Conservation (phyloP, 495 filamentous ascomycete species). For the Penicillium angulare region DNA sequence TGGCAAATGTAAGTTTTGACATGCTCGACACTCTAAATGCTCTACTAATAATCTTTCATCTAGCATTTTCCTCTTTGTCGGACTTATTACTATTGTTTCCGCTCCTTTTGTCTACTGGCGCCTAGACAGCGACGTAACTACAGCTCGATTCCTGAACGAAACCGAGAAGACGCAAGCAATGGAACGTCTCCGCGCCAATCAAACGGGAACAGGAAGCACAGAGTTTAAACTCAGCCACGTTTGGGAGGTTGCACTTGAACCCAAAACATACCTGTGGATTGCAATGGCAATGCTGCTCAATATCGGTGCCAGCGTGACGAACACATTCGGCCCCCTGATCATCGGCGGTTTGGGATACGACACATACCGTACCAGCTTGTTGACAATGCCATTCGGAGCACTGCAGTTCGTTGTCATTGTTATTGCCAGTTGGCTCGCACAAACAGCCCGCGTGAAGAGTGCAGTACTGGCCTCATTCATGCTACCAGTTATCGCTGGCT, state of each 20-base stretch:
- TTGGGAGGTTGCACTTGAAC: constrained; percentile 44
- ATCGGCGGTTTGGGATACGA: constrained; percentile 59
- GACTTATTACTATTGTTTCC: constrained; percentile 47
- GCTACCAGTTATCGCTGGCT: constrained; percentile 55
- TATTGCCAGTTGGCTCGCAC: constrained; percentile 43
- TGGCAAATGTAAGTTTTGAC: constrained; percentile 58
- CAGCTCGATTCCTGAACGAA: constrained; percentile 60
- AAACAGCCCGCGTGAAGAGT: constrained; percentile 51
- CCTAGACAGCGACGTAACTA: constrained; percentile 46
- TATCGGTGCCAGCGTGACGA: constrained; percentile 59
- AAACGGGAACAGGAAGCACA: constrained; percentile 53
- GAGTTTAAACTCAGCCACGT: constrained; percentile 50
- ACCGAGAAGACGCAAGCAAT: constrained; percentile 58
- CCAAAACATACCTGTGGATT: constrained; percentile 50
- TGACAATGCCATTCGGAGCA: constrained; percentile 52
- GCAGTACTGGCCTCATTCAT: constrained; percentile 46
- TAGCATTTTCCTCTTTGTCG: constrained; percentile 48
- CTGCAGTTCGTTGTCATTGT: constrained; percentile 46
- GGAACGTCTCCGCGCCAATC: constrained; percentile 61
- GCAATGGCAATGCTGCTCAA: constrained; percentile 58
- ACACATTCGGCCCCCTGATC: constrained; percentile 60
- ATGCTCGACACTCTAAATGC: neutral
- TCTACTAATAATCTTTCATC: neutral
- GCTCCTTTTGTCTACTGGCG: constrained; percentile 43
- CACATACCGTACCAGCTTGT: constrained; percentile 50